Evolutionary conservation across 148 eudicot genomes (phyloP).

Genomic region (Fagopyrum homotropicum): DNA sequence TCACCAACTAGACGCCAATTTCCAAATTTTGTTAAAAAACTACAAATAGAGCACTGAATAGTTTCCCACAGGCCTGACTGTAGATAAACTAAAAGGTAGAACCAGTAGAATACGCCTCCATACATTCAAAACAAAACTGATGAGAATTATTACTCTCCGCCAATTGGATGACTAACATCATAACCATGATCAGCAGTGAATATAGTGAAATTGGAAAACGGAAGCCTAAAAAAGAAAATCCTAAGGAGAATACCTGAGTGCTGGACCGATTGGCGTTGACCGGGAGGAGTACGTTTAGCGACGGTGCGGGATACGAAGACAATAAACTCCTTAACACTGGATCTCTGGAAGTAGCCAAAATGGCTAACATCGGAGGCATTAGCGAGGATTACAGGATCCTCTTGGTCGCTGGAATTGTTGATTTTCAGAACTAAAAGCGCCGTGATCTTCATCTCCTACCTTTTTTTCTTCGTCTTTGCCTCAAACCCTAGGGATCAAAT

Average conservation of each 20-base stretch:
- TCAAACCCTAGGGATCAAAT: conserved; percentile 10
- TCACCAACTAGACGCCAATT: not conserved
- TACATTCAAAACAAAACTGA: not conserved
- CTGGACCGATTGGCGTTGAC: conserved; percentile 54
- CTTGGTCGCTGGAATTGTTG: conserved; percentile 24
- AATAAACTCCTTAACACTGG: conserved; percentile 47
- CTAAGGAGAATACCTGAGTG: conserved; percentile 42
- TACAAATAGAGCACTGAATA: not conserved
- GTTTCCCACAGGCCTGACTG: not conserved
- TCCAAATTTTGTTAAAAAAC: too few relatives aligned
- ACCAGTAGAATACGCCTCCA: not conserved
- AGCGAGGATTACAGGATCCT: conserved; percentile 46
- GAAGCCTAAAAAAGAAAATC: not conserved
- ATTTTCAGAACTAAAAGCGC: conserved; percentile 45
- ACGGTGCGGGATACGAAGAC: conserved; percentile 58
- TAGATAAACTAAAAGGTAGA: not conserved
- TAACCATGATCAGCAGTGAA: conserved; percentile 2
- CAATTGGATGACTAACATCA: not conserved
- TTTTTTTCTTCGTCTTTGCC: not conserved
- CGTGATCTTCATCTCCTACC: conserved; percentile 52
- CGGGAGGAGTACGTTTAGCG: conserved; percentile 45
- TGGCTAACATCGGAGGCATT: conserved; percentile 53
- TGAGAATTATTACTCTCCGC: not conserved
- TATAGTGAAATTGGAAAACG: not conserved
- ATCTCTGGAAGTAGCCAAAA: conserved; percentile 55